Percentiles rank a stretch among this genome's conserved stretches.
Evolutionary conservation across 2,329 filamentous ascomycete species (phyloP).

Genomic region (Neofusicoccum ribis): DNA sequence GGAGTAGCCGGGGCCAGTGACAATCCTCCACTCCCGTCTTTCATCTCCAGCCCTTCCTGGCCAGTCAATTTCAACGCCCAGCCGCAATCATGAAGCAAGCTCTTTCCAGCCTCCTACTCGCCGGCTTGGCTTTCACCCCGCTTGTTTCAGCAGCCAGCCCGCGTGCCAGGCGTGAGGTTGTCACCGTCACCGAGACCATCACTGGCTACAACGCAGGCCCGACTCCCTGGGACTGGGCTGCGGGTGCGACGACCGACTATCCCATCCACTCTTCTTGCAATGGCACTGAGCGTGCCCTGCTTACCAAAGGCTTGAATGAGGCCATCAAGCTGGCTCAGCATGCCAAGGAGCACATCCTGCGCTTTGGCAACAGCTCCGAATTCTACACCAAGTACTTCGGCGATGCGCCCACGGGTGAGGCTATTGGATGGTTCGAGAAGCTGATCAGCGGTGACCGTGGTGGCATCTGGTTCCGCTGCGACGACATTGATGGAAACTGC

Average conservation of each 20-base stretch:
- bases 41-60: neutral
- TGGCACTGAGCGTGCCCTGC: slow-evolving; percentile 57
- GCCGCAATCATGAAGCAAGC: slow-evolving; percentile 9
- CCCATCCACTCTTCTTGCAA: slow-evolving; percentile 68
- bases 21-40: neutral
- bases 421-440: slow-evolving; percentile 64
- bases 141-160: neutral
- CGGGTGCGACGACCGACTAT: slow-evolving; percentile 43
- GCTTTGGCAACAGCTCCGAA: slow-evolving; percentile 57
- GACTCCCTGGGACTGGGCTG: slow-evolving; percentile 31
- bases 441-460: slow-evolving; percentile 60
- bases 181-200: slow-evolving; percentile 28
- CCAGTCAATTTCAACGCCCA: neutral
- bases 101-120: neutral
- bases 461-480: slow-evolving; percentile 64
- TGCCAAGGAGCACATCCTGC: slow-evolving; percentile 63
- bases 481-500: slow-evolving; percentile 68
- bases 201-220: slow-evolving; percentile 25
- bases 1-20: neutral
- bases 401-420: slow-evolving; percentile 56
- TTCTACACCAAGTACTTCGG: slow-evolving; percentile 69
- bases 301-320: slow-evolving; percentile 60
- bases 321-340: slow-evolving; percentile 59
- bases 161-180: neutral
- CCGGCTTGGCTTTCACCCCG: neutral